Evolutionary conservation across 371 early-diverging fungal genomes (phyloP).

Genomic region (Lichtheimia corymbifera): DNA sequence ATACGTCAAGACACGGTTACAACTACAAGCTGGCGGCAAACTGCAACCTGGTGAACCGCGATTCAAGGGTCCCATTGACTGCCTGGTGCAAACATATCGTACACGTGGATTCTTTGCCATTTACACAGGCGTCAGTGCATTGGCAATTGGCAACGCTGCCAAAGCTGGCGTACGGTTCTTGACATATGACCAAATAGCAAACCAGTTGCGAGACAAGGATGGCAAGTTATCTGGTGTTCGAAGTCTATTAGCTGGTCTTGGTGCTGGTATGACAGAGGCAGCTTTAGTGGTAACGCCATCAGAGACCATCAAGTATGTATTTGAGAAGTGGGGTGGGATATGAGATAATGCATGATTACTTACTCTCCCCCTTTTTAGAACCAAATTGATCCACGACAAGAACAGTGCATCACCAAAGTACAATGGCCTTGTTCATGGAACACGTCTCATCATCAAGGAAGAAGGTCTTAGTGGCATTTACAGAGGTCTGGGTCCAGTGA

Average conservation of each 20-base stretch:
- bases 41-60: conserved; percentile 45
- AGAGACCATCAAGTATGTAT: conserved; percentile 86
- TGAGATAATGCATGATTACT: conserved; percentile 15
- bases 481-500: conserved; percentile 86
- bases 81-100: conserved; percentile 62
- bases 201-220: conserved; percentile 65
- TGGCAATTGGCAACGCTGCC: conserved; percentile 87
- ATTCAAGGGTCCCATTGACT: conserved; percentile 84
- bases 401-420: conserved; percentile 70
- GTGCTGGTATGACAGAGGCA: conserved; percentile 89
- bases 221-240: conserved; percentile 69
- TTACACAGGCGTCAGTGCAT: conserved; percentile 47
- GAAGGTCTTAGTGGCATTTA: conserved; percentile 88
- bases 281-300: conserved; percentile 87
- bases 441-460: conserved; percentile 58
- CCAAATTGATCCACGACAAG: conserved; percentile 83
- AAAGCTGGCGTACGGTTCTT: conserved; percentile 93
- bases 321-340: conserved; percentile 9
- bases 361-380: conserved; percentile 40
- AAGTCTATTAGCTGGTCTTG: conserved; percentile 81
- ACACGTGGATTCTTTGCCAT: conserved; percentile 25
- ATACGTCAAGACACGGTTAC: conserved; percentile 92
- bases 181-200: conserved; percentile 84
- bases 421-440: conserved; percentile 81
- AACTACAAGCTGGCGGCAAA: conserved; percentile 72